Conservation (phyloP, 257 asterid genomes). For the Jacaranda mimosifolia region DNA sequence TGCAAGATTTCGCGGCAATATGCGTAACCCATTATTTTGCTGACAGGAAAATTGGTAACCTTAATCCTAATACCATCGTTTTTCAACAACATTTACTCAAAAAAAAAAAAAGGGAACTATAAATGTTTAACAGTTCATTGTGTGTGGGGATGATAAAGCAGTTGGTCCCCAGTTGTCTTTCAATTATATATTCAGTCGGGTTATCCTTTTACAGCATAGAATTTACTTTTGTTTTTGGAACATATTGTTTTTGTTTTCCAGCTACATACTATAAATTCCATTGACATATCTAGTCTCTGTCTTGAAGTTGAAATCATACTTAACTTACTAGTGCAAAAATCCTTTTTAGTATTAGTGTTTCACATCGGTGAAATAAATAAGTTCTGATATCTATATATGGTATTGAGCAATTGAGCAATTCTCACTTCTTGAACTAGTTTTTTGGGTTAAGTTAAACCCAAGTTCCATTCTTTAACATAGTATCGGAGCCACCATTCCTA, state of each 20-base stretch:
- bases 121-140: conserved; percentile 45
- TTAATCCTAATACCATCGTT: conserved; percentile 9
- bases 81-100: conserved; percentile 10
- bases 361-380: no score
- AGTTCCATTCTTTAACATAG: no score
- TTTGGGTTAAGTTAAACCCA: no score
- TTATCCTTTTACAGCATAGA: conserved; percentile 35
- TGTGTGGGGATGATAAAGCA: conserved; percentile 25
- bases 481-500: no score
- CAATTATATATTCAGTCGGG: conserved; percentile 37
- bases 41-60: neutral
- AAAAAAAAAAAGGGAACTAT: conserved; percentile 4
- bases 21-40: neutral
- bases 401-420: no score
- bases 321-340: conserved; percentile 36
- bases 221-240: neutral
- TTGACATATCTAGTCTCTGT: neutral
- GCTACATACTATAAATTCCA: neutral
- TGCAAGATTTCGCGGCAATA: conserved; percentile 47
- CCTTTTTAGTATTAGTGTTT: no score
- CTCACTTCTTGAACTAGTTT: no score
- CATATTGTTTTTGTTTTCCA: neutral
- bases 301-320: conserved; percentile 22
- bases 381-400: no score
- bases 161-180: conserved; percentile 51